A percentile compares a stretch with the other conserved stretches of the same genome.
Evolutionary conservation across 164 flowering plant genomes (phyloP).

Genomic region (Taxillus chinensis): DNA sequence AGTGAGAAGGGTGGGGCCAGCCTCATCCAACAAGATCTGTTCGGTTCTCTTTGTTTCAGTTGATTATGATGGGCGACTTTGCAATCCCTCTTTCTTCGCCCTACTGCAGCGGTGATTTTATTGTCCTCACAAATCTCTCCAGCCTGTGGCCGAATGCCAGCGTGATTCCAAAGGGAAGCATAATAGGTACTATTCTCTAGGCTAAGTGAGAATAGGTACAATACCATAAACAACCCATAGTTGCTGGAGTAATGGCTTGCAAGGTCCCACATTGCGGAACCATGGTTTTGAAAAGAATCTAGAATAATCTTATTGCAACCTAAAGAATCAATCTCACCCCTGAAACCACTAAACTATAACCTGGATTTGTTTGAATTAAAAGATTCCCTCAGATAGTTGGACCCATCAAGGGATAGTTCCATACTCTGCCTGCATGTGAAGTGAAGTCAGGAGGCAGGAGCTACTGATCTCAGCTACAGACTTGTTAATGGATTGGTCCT

Average conservation of each 20-base stretch:
- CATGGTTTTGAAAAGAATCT: neutral
- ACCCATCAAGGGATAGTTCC: too few species aligned
- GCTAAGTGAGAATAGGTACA: neutral
- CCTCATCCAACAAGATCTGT: constrained; percentile 34
- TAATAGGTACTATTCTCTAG: constrained; percentile 12
- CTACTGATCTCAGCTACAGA: neutral
- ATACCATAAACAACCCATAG: neutral
- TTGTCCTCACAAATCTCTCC: neutral
- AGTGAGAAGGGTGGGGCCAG: constrained; percentile 21
- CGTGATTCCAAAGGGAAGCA: constrained; percentile 5
- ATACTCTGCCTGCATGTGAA: too few species aligned
- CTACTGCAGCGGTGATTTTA: constrained; percentile 14
- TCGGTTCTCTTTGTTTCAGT: constrained; percentile 32
- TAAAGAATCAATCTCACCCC: neutral
- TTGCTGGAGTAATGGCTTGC: neutral
- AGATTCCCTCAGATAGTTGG: too few species aligned
- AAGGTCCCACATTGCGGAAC: neutral
- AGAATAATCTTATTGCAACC: neutral
- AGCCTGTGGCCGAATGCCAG: constrained; percentile 6
- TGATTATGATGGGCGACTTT: constrained; percentile 28
- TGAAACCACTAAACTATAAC: too few species aligned
- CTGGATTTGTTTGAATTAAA: too few species aligned
- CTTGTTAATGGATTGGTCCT: neutral
- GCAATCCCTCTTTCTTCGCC: constrained; percentile 25
- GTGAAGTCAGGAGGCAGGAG: too few species aligned